phyloP scores from a whole-genome alignment of 2,329 filamentous ascomycete species.

The Aspergillus tanneri region DNA sequence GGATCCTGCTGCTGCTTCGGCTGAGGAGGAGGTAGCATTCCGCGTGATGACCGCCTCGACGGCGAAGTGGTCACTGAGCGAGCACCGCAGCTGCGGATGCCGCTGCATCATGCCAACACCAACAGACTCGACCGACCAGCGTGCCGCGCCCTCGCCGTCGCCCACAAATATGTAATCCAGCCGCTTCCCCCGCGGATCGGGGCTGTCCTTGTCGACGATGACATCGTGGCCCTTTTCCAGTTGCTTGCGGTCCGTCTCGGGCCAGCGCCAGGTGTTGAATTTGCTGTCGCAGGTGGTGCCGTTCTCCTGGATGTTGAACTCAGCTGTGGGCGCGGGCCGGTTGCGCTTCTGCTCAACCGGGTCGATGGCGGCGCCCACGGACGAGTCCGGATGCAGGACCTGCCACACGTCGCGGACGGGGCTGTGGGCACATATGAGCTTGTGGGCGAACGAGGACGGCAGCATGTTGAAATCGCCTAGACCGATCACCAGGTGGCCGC shows the following conservation, averaged over 20 bases:
- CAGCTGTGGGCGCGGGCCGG: slow-evolving; percentile 69
- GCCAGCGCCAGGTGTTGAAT: slow-evolving; percentile 93
- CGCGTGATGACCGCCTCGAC: slow-evolving; percentile 74
- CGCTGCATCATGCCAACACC: slow-evolving; percentile 77
- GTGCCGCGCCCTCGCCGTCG: slow-evolving; percentile 46
- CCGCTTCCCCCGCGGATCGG: slow-evolving; percentile 75
- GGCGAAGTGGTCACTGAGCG: slow-evolving; percentile 91
- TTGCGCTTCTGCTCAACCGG: slow-evolving; percentile 65
- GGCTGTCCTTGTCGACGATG: slow-evolving; percentile 61
- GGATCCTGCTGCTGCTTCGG: not conserved
- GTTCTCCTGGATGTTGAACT: slow-evolving; percentile 75
- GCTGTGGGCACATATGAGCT: slow-evolving; percentile 74
- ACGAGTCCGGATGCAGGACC: slow-evolving; percentile 77
- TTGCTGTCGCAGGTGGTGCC: slow-evolving; percentile 83
- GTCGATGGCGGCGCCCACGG: slow-evolving; percentile 70
- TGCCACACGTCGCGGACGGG: slow-evolving; percentile 83
- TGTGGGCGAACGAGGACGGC: slow-evolving; percentile 80
- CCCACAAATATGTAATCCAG: slow-evolving; percentile 93
- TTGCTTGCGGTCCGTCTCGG: slow-evolving; percentile 65
- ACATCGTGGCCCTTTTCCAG: slow-evolving; percentile 66
- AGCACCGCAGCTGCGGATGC: slow-evolving; percentile 78
- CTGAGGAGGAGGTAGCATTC: slow-evolving; percentile 17
- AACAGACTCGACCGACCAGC: slow-evolving; percentile 70
- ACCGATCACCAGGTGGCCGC: slow-evolving; percentile 79
- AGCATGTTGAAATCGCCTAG: slow-evolving; percentile 97